A percentile compares a stretch with the other conserved stretches of the same genome.
These are phyloP conservation scores for Tricholoma furcatifolium DNA, from an alignment of 768 basidiomycete genomes.

Conservation along the genomic window DNA sequence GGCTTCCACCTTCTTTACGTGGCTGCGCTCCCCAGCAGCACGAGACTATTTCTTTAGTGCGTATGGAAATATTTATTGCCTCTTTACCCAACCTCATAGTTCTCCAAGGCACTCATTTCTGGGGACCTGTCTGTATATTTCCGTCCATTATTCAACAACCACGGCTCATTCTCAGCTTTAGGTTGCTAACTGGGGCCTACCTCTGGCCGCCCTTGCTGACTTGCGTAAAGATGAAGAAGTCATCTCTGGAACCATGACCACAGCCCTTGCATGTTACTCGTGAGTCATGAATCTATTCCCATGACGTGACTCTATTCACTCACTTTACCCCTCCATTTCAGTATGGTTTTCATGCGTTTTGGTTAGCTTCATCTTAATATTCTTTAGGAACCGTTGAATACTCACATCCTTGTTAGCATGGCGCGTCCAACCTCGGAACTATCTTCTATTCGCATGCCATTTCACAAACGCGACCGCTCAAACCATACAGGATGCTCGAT, in stretches of 20 bases:
- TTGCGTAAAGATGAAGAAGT: slow-evolving; percentile 92
- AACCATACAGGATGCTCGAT: slow-evolving; percentile 77
- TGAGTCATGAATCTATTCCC: slow-evolving; percentile 44
- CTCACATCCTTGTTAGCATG: slow-evolving; percentile 57
- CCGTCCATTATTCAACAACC: slow-evolving; percentile 1
- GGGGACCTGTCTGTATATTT: slow-evolving; percentile 83
- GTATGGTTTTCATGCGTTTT: slow-evolving; percentile 92
- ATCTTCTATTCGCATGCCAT: slow-evolving; percentile 93
- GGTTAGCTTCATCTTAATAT: slow-evolving; percentile 47
- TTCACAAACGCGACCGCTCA: slow-evolving; percentile 89
- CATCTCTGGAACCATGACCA: slow-evolving; percentile 97
- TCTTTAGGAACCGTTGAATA: background rate
- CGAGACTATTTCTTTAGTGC: slow-evolving; percentile 94
- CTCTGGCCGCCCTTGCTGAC: slow-evolving; percentile 90
- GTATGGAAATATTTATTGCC: slow-evolving; percentile 26
- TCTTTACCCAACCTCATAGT: slow-evolving; percentile 7
- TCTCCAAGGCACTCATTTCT: slow-evolving; percentile 87
- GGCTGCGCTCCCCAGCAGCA: slow-evolving; percentile 90
- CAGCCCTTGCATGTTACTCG: slow-evolving; percentile 90
- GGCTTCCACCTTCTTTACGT: slow-evolving; percentile 84
- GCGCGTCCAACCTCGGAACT: slow-evolving; percentile 95
- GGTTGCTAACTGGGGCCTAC: slow-evolving; percentile 99
- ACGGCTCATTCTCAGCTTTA: slow-evolving; percentile 26
- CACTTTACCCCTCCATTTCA: slow-evolving; percentile 19
- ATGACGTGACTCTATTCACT: slow-evolving; percentile 8